Conservation (phyloP, 2,329 filamentous ascomycete genomes). For the Teratosphaeria nubilosa region DNA sequence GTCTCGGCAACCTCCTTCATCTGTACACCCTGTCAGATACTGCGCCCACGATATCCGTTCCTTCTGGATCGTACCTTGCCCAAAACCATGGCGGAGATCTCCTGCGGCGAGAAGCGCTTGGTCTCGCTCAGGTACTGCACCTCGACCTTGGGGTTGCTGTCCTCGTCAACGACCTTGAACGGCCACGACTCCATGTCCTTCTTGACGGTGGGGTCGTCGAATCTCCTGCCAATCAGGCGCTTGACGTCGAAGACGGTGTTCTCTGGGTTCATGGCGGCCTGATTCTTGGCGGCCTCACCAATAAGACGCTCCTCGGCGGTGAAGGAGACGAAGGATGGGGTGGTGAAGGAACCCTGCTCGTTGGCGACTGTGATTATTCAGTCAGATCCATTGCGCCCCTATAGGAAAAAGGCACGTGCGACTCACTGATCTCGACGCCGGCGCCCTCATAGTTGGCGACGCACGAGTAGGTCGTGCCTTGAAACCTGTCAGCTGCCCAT, state of each 20-base stretch:
- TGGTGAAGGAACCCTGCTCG: constrained; percentile 98
- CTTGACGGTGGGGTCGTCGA: constrained; percentile 92
- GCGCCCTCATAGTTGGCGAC: constrained; percentile 98
- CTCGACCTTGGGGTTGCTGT: constrained; percentile 81
- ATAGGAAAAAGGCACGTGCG: constrained; percentile 3
- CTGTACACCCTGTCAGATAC: constrained; percentile 37
- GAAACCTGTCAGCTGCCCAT: constrained; percentile 16
- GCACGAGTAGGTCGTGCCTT: constrained; percentile 99
- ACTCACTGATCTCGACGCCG: constrained; percentile 96
- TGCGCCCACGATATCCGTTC: not conserved
- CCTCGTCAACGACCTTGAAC: constrained; percentile 93
- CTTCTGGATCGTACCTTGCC: constrained; percentile 62
- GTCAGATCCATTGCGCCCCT: not conserved
- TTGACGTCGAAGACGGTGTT: constrained; percentile 99
- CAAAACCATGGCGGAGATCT: constrained; percentile 98
- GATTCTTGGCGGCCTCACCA: constrained; percentile 99
- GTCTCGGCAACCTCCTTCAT: constrained; percentile 99
- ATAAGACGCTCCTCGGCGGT: constrained; percentile 98
- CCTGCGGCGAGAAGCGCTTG: constrained; percentile 95
- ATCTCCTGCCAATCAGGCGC: constrained; percentile 92
- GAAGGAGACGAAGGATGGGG: constrained; percentile 98
- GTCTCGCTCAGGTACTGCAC: constrained; percentile 91
- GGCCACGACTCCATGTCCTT: constrained; percentile 99
- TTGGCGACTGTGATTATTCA: constrained; percentile 58
- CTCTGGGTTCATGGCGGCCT: constrained; percentile 96